Evolutionary conservation across 164 flowering plant species (phyloP).

Genomic region (Nymphaea thermarum): DNA sequence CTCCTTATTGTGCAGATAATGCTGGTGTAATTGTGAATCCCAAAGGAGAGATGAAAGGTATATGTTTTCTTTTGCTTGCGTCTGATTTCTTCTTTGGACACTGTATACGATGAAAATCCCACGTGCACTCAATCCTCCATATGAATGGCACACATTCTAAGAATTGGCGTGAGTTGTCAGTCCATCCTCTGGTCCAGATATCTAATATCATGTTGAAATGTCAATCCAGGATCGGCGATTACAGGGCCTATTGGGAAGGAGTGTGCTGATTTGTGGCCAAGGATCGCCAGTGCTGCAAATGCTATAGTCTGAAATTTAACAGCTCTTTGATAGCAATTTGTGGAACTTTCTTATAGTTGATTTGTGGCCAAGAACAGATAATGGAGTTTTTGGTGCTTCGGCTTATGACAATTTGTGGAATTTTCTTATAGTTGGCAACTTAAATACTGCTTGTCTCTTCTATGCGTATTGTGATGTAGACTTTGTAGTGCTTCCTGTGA

Average conservation of each 20-base stretch:
- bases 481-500: too few relatives aligned
- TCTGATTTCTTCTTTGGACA: not conserved
- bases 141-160: too few relatives aligned
- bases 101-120: not conserved
- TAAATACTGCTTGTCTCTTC: too few relatives aligned
- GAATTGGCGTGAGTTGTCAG: too few relatives aligned
- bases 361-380: not conserved
- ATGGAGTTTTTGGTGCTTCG: not conserved
- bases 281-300: constrained; percentile 44
- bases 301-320: constrained; percentile 19
- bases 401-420: too few relatives aligned
- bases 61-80: not conserved
- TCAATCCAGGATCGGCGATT: constrained; percentile 26
- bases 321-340: not conserved
- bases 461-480: too few relatives aligned
- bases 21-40: constrained; percentile 42
- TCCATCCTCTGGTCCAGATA: not conserved
- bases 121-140: too few relatives aligned
- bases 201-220: not conserved
- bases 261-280: constrained; percentile 41
- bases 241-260: constrained; percentile 50
- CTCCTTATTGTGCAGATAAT: constrained; percentile 2
- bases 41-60: constrained; percentile 85
- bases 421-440: too few relatives aligned
- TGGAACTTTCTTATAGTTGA: too few relatives aligned